phyloP scores from a whole-genome alignment of 108 stramenopile genomes.

The Epithemia pelagica region DNA sequence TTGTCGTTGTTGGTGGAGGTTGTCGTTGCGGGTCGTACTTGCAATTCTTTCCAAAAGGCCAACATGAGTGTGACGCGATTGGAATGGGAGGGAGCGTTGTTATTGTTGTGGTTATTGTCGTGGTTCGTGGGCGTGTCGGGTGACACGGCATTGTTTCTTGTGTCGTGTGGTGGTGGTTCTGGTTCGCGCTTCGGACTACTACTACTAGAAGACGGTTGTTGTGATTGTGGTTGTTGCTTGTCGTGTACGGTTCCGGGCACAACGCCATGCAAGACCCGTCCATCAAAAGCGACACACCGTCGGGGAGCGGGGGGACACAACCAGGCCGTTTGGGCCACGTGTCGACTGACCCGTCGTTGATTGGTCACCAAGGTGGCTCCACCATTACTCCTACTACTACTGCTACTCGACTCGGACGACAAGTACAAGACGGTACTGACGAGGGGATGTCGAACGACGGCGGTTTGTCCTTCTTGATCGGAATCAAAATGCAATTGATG shows the following conservation, averaged over 20 bases:
- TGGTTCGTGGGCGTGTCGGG: conserved; percentile 5
- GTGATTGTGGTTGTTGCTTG: neutral
- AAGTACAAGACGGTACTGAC: conserved; percentile 64
- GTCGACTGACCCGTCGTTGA: conserved; percentile 38
- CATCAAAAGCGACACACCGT: conserved; percentile 77
- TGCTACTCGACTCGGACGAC: conserved; percentile 15
- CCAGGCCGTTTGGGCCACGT: conserved; percentile 68
- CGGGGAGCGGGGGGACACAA: conserved; percentile 36
- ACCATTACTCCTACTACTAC: conserved; percentile 28
- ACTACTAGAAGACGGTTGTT: neutral
- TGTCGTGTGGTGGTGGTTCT: neutral
- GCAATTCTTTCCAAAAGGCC: conserved; percentile 83
- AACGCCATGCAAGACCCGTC: conserved; percentile 80
- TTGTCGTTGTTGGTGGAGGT: no score
- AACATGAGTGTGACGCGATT: conserved; percentile 82
- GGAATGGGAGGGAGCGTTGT: neutral
- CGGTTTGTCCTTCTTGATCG: conserved; percentile 64
- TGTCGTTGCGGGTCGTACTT: no score
- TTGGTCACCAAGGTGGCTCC: conserved; percentile 81
- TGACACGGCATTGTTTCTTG: neutral
- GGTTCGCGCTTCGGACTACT: neutral
- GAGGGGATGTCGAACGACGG: conserved; percentile 70
- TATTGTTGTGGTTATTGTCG: neutral
- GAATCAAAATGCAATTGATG: conserved; percentile 92
- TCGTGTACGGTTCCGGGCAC: conserved; percentile 71